Percentiles rank a stretch among this genome's conserved stretches.
Conservation (phyloP, 495 filamentous ascomycete genomes). For the Tuber borchii region DNA sequence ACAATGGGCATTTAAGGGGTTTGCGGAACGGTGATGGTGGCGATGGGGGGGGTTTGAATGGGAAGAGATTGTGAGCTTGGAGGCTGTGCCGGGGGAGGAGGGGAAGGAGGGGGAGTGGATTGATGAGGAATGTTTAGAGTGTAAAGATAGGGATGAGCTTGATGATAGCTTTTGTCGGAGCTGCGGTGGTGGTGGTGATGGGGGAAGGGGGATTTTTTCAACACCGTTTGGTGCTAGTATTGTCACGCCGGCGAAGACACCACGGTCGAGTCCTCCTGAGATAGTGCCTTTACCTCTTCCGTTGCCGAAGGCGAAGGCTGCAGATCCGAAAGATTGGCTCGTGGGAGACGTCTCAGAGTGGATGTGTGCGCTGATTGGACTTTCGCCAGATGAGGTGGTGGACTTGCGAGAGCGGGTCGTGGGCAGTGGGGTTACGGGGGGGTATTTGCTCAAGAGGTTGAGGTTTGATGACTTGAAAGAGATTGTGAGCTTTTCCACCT, state of each 20-base stretch:
- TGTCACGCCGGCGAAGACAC: not conserved
- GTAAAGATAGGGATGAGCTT: constrained; percentile 27
- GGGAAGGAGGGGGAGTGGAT: not conserved
- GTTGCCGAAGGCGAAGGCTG: not conserved
- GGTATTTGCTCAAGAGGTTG: not conserved
- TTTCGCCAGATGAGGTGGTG: not conserved
- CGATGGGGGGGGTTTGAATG: constrained; percentile 7
- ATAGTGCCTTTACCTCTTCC: not conserved
- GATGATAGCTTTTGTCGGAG: constrained; percentile 20
- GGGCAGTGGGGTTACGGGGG: not conserved
- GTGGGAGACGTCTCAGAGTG: not conserved
- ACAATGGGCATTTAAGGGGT: constrained; percentile 66
- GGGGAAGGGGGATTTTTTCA: not conserved
- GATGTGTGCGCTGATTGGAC: not conserved
- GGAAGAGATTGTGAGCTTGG: constrained; percentile 7
- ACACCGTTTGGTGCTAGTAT: not conserved
- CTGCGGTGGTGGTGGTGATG: constrained; percentile 2
- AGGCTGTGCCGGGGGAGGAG: not conserved
- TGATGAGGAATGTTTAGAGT: constrained; percentile 17
- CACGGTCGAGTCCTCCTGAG: not conserved
- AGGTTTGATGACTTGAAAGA: constrained; percentile 1
- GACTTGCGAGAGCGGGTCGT: not conserved
- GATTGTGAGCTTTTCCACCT: not conserved
- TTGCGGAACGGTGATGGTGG: constrained; percentile 7
- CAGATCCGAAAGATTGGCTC: not conserved